Evolutionary conservation across 2,329 filamentous ascomycete species (phyloP), one percentile per base, ranked within the genome.

Genomic region (Chaetomium olivaceum): DNA sequence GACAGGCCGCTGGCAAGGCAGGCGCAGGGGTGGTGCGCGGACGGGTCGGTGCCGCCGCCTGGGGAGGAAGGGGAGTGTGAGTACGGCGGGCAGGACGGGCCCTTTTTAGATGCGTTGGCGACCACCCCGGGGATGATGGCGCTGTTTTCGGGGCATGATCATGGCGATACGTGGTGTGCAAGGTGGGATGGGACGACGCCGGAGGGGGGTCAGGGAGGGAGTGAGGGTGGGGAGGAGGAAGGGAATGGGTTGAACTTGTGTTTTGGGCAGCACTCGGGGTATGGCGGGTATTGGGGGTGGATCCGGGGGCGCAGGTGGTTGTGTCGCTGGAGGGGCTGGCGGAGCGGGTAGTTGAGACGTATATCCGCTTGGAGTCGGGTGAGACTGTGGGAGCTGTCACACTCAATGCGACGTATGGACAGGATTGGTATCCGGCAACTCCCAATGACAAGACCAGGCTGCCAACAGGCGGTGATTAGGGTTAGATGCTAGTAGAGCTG

Each of bases 281-380:
- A 91, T 63, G 89, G 89, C 0, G 89, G 89, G 0, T 91, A 91
- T 70, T 87, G 88, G 0, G 79, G 80, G 55, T 90, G 85, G 85
- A 82, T 83, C 11, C 83, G 89, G 89, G 89, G 1, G 81, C 82
- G 4, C 83, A 67, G 76, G 77, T 85, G 50, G 69, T 79, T 1
- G 65, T 85, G 12, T 69, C 77, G 1, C 71, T 67, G 63, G 67
- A 67, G 12, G 66, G 59, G 29, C 57, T 74, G 9, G 43, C 39
- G 61, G 54, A 68, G 1, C 69, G 73, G 52, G 75, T 74, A 9
- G 70, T 84, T 0, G 78, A 82, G 39, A 85, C 83, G 0, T 86
- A 82, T 80, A 78, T 85, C 60, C 76, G 82, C 21, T 75, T 86
- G 59, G 83, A 86, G 69, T 76, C 79, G 58, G 80, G 80, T 0